Evolutionary conservation across 371 early-diverging fungal species (phyloP), one percentile per base, ranked within the genome.

Genomic region (Rhizopus stolonifer): DNA sequence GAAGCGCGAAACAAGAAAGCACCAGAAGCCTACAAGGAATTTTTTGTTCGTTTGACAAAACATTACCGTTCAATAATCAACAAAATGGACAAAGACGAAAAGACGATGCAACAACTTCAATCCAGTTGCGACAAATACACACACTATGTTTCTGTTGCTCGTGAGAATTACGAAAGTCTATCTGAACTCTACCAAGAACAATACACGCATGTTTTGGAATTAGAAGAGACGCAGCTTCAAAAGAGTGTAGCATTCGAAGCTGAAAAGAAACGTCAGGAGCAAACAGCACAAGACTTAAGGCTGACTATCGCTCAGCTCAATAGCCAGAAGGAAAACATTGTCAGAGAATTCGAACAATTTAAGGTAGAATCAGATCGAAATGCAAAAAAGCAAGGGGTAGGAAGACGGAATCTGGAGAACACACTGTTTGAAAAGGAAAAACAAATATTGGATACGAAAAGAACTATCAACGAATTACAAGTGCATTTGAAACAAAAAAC

Each of bases 301-400:
- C 36, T 11, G 15, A 36, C 4, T 14, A 11, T 36, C 4, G 9
- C 11, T 8, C 9, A 5, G 1, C 13, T 15, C 14, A 14, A 36
- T 0, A 36, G 14, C 4, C 14, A 36, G n/a, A 36, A 36, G 36
- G 36, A 7, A 11, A 14, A 36, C 5, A 4, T 36, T n/a, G 9
- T 5, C 5, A 8, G 14, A n/a, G 36, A 36, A 4, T 36, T 36
- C 14, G 15, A 36, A 36, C 36, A 36, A 0, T n/a, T 11, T 36
- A 11, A 36, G 15, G 15, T n/a, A n/a, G 36, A 36, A 15, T 4
- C 36, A n/a, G 15, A 7, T n/a, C 9, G n/a, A n/a, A 36, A 36
- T 9, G 50, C 60, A 0, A 53, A 45, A 26, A 50, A 46, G 9
- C 57, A 57, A 38, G 57, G 46, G 2, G n/a, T 45, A 24, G 57